These are phyloP conservation scores for Euphorbia celastroides DNA, from an alignment of 441 rosid genomes.

Conservation along the genomic window DNA sequence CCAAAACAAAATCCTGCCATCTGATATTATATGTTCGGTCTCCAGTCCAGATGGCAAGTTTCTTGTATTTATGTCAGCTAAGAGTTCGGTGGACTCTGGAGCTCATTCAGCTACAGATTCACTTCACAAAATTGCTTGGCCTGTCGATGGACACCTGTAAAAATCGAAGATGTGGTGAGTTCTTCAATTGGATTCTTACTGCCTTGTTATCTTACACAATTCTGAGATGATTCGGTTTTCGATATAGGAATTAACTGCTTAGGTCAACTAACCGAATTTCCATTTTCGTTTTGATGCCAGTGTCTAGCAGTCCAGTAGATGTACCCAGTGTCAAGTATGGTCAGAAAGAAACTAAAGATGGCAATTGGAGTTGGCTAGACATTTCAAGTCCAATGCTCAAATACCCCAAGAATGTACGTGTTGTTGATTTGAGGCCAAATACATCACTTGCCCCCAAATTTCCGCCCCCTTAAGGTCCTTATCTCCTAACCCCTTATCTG, in stretches of 20 bases:
- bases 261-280: too few relatives aligned
- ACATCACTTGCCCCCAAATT: too few relatives aligned
- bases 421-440: too few relatives aligned
- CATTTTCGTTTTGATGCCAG: conserved; percentile 30
- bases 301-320: conserved; percentile 77
- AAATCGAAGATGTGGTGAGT: conserved; percentile 71
- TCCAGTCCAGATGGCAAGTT: conserved; percentile 80
- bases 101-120: conserved; percentile 72
- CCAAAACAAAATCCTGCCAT: conserved; percentile 5
- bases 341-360: conserved; percentile 32
- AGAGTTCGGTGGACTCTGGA: conserved; percentile 77
- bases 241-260: too few relatives aligned
- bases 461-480: too few relatives aligned
- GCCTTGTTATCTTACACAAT: too few relatives aligned
- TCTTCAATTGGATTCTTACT: conserved; percentile 10
- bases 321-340: conserved; percentile 76
- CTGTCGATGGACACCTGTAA: conserved; percentile 43
- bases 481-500: too few relatives aligned
- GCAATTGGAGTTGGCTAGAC: conserved; percentile 60
- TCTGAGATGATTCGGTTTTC: background rate
- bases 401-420: conserved; percentile 59
- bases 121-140: conserved; percentile 82
- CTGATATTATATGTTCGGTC: conserved; percentile 18
- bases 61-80: conserved; percentile 72
- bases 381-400: conserved; percentile 50